A percentile compares a stretch with the other conserved stretches of the same genome.
These are phyloP conservation scores for Candida caryicola DNA, from an alignment of 805 yeast genomes.

Conservation along the genomic window DNA sequence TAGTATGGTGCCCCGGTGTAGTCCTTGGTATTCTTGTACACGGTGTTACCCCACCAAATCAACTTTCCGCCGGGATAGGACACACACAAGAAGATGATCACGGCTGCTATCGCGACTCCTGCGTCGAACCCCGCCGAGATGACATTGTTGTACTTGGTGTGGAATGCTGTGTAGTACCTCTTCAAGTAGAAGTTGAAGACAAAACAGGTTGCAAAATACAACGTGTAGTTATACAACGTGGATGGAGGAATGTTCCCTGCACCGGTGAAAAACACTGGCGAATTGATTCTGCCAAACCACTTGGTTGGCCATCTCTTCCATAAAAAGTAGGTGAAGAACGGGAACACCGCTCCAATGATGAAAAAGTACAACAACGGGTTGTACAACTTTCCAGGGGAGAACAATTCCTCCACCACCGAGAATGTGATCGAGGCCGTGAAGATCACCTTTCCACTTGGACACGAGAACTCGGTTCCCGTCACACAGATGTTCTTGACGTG, in stretches of 20 bases:
- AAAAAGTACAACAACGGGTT: slow-evolving; percentile 30
- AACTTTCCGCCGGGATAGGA: slow-evolving; percentile 16
- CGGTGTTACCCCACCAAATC: slow-evolving; percentile 16
- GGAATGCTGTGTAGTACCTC: slow-evolving; percentile 12
- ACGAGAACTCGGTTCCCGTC: slow-evolving; percentile 16
- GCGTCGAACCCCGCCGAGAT: slow-evolving; percentile 16
- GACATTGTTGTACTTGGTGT: slow-evolving; percentile 13
- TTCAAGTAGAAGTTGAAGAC: slow-evolving; percentile 15
- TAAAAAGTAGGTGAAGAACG: slow-evolving; percentile 16
- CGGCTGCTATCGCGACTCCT: slow-evolving; percentile 31
- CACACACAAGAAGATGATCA: slow-evolving; percentile 37
- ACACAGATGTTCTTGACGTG: slow-evolving; percentile 18
- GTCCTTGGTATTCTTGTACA: slow-evolving; percentile 14
- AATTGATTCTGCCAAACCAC: slow-evolving; percentile 17
- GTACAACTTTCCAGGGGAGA: slow-evolving; percentile 26
- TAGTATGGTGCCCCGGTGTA: slow-evolving; percentile 10
- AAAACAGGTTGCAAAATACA: slow-evolving; percentile 14
- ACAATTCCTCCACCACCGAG: slow-evolving; percentile 39
- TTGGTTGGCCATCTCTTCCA: slow-evolving; percentile 14
- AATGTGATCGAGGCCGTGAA: slow-evolving; percentile 23
- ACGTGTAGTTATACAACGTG: slow-evolving; percentile 16
- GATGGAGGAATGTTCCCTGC: slow-evolving; percentile 18
- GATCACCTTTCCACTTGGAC: slow-evolving; percentile 19
- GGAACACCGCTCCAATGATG: slow-evolving; percentile 30
- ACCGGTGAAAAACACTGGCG: slow-evolving; percentile 13